Evolutionary conservation across 2,329 filamentous ascomycete genomes (phyloP), one percentile per base, ranked within the genome.

Genomic region (Metarhizium robertsii): DNA sequence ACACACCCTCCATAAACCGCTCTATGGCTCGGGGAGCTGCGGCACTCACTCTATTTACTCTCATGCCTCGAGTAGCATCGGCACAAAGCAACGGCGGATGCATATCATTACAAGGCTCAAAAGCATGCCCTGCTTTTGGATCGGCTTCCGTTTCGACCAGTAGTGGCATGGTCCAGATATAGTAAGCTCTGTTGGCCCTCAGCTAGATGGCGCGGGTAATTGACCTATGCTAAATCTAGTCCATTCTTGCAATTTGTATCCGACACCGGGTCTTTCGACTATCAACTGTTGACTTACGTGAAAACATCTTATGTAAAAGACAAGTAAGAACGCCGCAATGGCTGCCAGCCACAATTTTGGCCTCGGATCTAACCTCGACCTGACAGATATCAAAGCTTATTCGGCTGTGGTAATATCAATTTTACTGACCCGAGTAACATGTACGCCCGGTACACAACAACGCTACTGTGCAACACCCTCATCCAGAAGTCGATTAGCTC

Each of bases 361-460:
- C 4, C 4, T 18, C 25, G 14, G 43, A 45, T 34, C 58, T 59
- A 30, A 54, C 53, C 34, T 34, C 14, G 45, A 50, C 6, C 32
- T 2, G 36, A 16, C 56, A 97, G 92, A 76, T 99, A 92, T 72
- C 79, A 88, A 69, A 77, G 80, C 53, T 76, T 90, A 50, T 81
- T 99, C 60, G 92, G 92, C 55, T 99, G 94, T 69, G 78, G 81
- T 50, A 80, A 81, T 59, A 77, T 96, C 64, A 83, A 94, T 65
- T 79, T 92, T 55, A 83, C 83, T 55, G 88, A 95, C 68, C 86
- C 90, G 4, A 86, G 83, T 62, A 80, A 87, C 65, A 82, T 92
- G 65, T 99, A 99, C 72, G 92, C 94, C 51, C 87, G 94, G 64
- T 99, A 92, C 73, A 95, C 92, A 5, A 94, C 85, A 50, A 94